Conservation (phyloP, 495 filamentous ascomycete genomes). For the Hypoxylon trugodes region DNA sequence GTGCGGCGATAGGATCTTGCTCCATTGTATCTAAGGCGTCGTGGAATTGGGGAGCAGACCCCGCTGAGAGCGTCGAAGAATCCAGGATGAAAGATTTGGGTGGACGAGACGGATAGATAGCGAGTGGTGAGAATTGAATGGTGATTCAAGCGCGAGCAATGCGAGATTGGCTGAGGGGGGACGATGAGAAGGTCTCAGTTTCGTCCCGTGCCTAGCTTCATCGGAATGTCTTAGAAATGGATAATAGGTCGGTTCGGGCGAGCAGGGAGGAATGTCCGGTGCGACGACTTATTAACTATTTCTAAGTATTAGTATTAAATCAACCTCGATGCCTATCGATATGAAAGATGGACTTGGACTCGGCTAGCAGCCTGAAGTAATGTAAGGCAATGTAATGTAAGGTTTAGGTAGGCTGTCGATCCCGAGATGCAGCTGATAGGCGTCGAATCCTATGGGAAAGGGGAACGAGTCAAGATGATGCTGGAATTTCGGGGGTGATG, state of each 20-base stretch:
- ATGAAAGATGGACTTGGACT: conserved; percentile 8
- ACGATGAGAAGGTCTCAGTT: conserved; percentile 38
- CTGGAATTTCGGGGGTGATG: conserved; percentile 13
- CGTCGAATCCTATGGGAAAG: conserved; percentile 19
- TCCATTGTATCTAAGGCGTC: conserved; percentile 61
- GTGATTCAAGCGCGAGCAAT: conserved; percentile 24
- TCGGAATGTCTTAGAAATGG: conserved; percentile 37
- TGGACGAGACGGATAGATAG: conserved; percentile 3
- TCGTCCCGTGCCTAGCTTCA: conserved; percentile 46
- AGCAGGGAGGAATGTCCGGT: conserved; percentile 12
- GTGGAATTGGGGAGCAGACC: conserved; percentile 60
- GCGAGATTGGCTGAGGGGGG: not conserved
- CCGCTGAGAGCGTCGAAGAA: conserved; percentile 57
- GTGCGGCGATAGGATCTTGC: conserved; percentile 44
- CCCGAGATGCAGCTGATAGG: conserved; percentile 22
- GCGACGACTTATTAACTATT: not conserved
- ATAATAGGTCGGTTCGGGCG: conserved; percentile 16
- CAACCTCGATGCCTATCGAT: conserved; percentile 20
- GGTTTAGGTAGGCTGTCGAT: conserved; percentile 33
- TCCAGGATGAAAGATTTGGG: conserved; percentile 51
- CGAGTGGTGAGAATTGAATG: not conserved
- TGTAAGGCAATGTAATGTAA: too few species aligned
- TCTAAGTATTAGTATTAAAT: not conserved
- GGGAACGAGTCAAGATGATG: conserved; percentile 25
- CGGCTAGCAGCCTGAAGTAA: conserved; percentile 12